Evolutionary conservation across 2,329 filamentous ascomycete species (phyloP), one percentile per base, ranked within the genome.

Genomic region (Phaeophleospora eucalypticola): DNA sequence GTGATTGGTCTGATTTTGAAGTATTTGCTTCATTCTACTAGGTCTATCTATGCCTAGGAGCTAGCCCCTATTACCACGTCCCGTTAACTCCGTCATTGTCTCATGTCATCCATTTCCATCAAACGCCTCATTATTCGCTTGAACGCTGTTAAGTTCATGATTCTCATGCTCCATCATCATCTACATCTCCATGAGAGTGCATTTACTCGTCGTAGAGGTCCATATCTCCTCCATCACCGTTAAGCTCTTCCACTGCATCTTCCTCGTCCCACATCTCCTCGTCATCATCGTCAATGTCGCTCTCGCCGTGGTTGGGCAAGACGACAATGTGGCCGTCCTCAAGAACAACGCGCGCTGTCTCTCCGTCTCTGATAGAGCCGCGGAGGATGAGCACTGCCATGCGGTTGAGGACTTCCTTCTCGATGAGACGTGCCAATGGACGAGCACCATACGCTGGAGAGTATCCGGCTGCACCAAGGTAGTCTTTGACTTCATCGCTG

Each of bases 391-490:
- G 79, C 34, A 98, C 87, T 1, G 93, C 93, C 54, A 98, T 75
- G 41, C 84, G 83, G 71, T 98, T 98, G 61, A 98, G 82, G 2
- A 98, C 89, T 69, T 98, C 93, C 71, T 93, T 93, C 75, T 98
- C 93, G 59, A 98, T 96, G 49, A 98, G 80, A 43, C 93, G 81
- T 15, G 85, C 82, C 17, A 98, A 74, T 29, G 93, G 93, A 48
- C 93, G 81, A 34, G 93, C 93, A 68, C 93, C 93, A 62, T 98
- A 98, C 1, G 88, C 89, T 1, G 93, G 93, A 12, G 88, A 95
- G 73, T 98, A 98, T 8, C 93, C 93, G 0, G 90, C 87, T 34
- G 80, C 82, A 59, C 89, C 93, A 7, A 98, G 80, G 68, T 95
- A 97, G 65, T 97, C 89, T 66, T 91, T 93, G 62, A 93, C 93